Percentiles rank a stretch among this genome's conserved stretches.
phyloP scores from a whole-genome alignment of 2,329 filamentous ascomycete genomes.

The Colletotrichum sp. region DNA sequence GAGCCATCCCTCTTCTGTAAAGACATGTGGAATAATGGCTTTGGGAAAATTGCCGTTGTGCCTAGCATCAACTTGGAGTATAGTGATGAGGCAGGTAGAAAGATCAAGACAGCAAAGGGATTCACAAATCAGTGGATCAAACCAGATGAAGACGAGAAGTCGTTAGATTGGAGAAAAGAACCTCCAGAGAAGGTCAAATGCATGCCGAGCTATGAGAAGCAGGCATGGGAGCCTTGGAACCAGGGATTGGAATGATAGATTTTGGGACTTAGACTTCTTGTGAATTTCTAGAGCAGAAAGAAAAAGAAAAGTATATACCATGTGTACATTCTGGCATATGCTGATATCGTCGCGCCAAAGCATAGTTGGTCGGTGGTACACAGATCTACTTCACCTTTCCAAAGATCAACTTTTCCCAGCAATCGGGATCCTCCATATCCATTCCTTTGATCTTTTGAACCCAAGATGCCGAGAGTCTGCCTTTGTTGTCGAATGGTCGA shows the following conservation, averaged over 20 bases:
- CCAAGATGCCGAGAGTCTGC: constrained; percentile 28
- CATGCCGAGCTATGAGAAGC: constrained; percentile 45
- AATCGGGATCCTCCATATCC: background rate
- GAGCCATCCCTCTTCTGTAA: constrained; percentile 63
- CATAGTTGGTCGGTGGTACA: background rate
- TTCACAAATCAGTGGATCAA: constrained; percentile 44
- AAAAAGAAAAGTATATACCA: too few relatives aligned
- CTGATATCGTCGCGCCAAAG: background rate
- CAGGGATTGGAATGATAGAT: constrained; percentile 25
- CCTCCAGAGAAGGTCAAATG: constrained; percentile 55
- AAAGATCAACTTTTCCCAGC: background rate
- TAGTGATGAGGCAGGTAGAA: constrained; percentile 45
- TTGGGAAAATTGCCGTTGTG: constrained; percentile 59
- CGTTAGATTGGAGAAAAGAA: constrained; percentile 46
- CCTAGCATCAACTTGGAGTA: constrained; percentile 63
- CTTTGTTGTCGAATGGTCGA: constrained; percentile 31
- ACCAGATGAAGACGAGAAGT: constrained; percentile 30
- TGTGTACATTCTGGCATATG: too few relatives aligned
- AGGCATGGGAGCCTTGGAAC: constrained; percentile 49
- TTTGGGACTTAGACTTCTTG: background rate
- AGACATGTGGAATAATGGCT: constrained; percentile 57
- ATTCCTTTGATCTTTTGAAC: background rate
- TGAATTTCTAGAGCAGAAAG: too few relatives aligned
- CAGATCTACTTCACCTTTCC: background rate
- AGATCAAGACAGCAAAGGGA: constrained; percentile 56